Evolutionary conservation across 116 monocot species (phyloP).

Genomic region (Cymodocea nodosa): DNA sequence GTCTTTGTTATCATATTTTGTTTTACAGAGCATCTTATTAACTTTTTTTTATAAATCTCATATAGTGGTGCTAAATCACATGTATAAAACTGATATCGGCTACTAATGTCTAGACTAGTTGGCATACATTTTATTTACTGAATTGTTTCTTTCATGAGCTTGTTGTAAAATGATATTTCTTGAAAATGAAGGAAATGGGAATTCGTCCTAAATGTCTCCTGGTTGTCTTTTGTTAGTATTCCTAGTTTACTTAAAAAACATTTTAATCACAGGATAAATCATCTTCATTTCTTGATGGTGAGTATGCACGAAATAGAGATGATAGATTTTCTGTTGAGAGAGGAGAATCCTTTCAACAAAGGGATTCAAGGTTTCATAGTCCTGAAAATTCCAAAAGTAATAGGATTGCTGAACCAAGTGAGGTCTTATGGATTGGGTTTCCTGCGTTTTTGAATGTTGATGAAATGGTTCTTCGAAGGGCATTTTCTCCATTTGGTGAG

Average conservation of each 20-base stretch:
- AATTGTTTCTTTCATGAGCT: too few species aligned
- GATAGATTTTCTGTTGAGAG: conserved; percentile 24
- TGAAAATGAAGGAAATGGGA: too few species aligned
- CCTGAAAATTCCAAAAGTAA: conserved; percentile 39
- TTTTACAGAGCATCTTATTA: too few species aligned
- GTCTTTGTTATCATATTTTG: too few species aligned
- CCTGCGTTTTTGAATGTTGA: conserved; percentile 58
- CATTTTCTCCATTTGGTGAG: conserved; percentile 86
- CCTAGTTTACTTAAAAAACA: conserved; percentile 13
- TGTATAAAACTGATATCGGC: too few species aligned
- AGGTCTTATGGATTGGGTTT: conserved; percentile 91
- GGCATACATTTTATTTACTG: too few species aligned
- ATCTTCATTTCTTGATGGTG: conserved; percentile 38
- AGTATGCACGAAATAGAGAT: conserved; percentile 26
- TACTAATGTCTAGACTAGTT: too few species aligned
- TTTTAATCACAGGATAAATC: conserved; percentile 57
- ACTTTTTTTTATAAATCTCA: too few species aligned
- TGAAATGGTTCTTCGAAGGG: conserved; percentile 48
- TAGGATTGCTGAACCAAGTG: conserved; percentile 67
- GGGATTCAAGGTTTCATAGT: conserved; percentile 37
- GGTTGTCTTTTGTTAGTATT: not conserved
- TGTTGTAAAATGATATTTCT: not conserved
- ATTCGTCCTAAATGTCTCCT: not conserved
- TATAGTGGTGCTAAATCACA: too few species aligned
- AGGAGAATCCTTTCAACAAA: conserved; percentile 26